Conservation (phyloP, 345 rosid species). For the Linum trigynum region DNA sequence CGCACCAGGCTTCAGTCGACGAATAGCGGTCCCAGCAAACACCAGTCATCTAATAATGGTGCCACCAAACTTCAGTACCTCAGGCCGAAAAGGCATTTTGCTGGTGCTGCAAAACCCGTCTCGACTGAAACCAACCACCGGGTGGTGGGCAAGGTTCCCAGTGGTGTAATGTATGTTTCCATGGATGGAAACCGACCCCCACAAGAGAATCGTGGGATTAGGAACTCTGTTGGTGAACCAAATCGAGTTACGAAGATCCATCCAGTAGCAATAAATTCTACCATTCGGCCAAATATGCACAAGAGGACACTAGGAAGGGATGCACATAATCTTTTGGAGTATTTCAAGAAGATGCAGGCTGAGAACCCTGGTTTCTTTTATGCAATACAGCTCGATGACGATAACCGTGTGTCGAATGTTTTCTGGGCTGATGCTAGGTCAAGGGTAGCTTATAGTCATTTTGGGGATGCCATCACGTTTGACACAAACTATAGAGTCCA, state of each 20-base stretch:
- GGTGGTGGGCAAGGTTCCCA: conserved; percentile 42
- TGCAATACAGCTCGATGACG: conserved; percentile 36
- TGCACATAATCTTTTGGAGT: conserved; percentile 38
- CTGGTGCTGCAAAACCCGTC: conserved; percentile 39
- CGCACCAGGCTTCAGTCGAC: too few relatives aligned
- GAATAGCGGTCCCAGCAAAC: too few relatives aligned
- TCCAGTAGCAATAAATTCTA: conserved; percentile 27
- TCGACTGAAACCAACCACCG: conserved; percentile 32
- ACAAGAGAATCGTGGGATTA: conserved; percentile 38
- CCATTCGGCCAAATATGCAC: conserved; percentile 31
- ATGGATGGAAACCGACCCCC: conserved; percentile 53
- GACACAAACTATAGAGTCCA: conserved; percentile 43
- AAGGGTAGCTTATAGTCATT: conserved; percentile 36
- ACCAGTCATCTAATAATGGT: conserved; percentile 11
- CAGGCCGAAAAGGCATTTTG: conserved; percentile 81
- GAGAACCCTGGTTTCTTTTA: conserved; percentile 42
- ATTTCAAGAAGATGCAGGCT: conserved; percentile 36
- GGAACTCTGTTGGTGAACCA: conserved; percentile 33
- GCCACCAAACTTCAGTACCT: conserved; percentile 56
- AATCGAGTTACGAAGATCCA: not conserved
- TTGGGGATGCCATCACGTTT: conserved; percentile 44
- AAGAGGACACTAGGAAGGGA: conserved; percentile 41
- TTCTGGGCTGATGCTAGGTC: conserved; percentile 52
- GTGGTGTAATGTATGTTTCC: conserved; percentile 71
- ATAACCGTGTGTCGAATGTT: conserved; percentile 29